Conservation (phyloP, 352 stramenopile genomes). For the Globisporangium rhizosaccharum region DNA sequence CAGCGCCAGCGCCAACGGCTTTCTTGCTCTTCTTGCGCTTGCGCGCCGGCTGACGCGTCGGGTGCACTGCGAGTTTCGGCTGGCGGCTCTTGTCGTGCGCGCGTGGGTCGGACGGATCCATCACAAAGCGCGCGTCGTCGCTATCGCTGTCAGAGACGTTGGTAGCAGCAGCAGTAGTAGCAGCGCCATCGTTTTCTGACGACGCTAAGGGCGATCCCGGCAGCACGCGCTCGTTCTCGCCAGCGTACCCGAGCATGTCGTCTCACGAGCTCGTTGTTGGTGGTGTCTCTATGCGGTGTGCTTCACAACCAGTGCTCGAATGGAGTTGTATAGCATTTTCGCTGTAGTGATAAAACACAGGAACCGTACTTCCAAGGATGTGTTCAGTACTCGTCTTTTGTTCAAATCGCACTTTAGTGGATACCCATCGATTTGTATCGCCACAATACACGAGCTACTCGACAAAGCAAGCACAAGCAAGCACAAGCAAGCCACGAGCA, state of each 20-base stretch:
- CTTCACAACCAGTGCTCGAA: slow-evolving; percentile 6
- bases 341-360: too few species aligned
- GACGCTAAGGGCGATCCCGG: slow-evolving; percentile 23
- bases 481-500: background rate
- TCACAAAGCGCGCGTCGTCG: slow-evolving; percentile 45
- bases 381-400: too few species aligned
- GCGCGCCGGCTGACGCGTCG: slow-evolving; percentile 15
- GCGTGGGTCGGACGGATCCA: slow-evolving; percentile 74
- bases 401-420: slow-evolving; percentile 8
- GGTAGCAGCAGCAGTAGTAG: background rate
- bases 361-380: too few species aligned
- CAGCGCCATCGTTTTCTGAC: slow-evolving; percentile 16
- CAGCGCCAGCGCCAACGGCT: slow-evolving; percentile 1
- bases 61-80: slow-evolving; percentile 23
- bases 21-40: slow-evolving; percentile 19
- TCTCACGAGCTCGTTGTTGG: background rate
- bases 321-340: too few species aligned
- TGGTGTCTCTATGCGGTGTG: background rate
- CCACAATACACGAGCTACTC: background rate
- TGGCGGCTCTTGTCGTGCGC: slow-evolving; percentile 33
- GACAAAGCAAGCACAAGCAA: background rate
- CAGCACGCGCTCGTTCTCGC: slow-evolving; percentile 21
- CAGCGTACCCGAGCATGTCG: slow-evolving; percentile 30
- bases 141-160: slow-evolving; percentile 22
- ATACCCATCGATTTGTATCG: too few species aligned